These are phyloP conservation scores for Aspergillus vadensis DNA, from an alignment of 2,329 filamentous ascomycete species.

Conservation along the genomic window DNA sequence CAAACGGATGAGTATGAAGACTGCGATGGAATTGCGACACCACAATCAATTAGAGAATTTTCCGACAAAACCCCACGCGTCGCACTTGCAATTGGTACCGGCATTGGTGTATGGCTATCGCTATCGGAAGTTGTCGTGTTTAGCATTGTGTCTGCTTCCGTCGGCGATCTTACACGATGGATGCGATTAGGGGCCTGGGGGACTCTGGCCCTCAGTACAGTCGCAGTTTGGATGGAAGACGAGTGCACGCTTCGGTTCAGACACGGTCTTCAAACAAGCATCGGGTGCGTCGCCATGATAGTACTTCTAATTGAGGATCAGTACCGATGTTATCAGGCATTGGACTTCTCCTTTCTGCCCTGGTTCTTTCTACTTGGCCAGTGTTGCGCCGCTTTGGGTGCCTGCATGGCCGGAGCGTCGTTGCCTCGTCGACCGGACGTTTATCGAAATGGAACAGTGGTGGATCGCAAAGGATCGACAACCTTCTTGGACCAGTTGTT, in stretches of 20 bases:
- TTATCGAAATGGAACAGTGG: not conserved
- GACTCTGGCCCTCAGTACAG: not conserved
- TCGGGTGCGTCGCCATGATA: not conserved
- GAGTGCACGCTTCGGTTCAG: not conserved
- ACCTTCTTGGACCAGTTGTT: not conserved
- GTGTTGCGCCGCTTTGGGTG: not conserved
- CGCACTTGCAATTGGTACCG: not conserved
- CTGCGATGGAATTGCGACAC: not conserved
- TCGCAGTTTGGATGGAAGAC: not conserved
- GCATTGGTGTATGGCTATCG: not conserved
- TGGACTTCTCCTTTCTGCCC: not conserved
- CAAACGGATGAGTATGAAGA: conserved; percentile 2
- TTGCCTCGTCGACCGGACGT: conserved; percentile 5
- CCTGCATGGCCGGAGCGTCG: not conserved
- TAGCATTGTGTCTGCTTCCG: not conserved
- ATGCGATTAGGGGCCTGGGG: conserved; percentile 1
- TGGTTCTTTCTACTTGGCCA: conserved; percentile 1
- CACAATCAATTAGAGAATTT: not conserved
- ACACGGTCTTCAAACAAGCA: not conserved
- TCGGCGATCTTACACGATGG: not conserved
- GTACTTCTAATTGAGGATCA: not conserved
- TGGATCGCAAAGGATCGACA: conserved; percentile 6
- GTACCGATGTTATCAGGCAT: not conserved
- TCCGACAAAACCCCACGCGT: not conserved
- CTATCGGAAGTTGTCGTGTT: not conserved